Evolutionary conservation across 768 basidiomycete genomes (phyloP), one percentile per base, ranked within the genome.

Genomic region (Russula compacta): DNA sequence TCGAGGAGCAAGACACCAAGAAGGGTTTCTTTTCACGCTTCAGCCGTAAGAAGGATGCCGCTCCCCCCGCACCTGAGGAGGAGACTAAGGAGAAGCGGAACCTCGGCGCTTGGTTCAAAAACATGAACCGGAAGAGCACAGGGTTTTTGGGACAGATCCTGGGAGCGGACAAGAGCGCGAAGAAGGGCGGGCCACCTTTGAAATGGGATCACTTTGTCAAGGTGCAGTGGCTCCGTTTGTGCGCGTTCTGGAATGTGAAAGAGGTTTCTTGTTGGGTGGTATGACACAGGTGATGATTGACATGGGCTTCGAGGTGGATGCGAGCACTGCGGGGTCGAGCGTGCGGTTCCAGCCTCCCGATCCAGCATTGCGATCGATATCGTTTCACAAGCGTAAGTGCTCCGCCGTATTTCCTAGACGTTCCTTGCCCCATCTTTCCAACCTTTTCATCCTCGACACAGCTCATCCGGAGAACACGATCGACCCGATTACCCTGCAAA

Each of bases 1-100:
- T 77, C 7, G 69, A 74, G 12, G 73, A 73, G 59, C 74, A 76
- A 56, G 49, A 35, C 6, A 69, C 75, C 63, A 77, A 76, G 67
- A 73, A 72, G 61, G 75, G 82, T 6, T 72, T 88, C 53, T 77
- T 86, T 56, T 78, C 79, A 21, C 80, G 78, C 60, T 77, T 86
- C 39, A 74, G 64, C 47, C 68, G 78, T 73, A 67, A 72, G 10
- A 72, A 74, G 46, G 75, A 78, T 61, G 68, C 72, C 4, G 32
- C 7, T 5, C 33, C 47, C 17, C 56, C 2, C 33, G 39, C 46
- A n/a, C 38, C 51, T 19, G 61, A 47, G 51, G 71, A 60, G 29
- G 67, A 67, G 68, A 57, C 68, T 4, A 71, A 75, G 46, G 75
- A 79, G 59, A 69, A 73, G 61, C 70, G 70, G 65, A 61, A 78